A percentile compares a stretch with the other conserved stretches of the same genome.
Conservation (phyloP, 75 land plant genomes). For the Picea sitchensis region DNA sequence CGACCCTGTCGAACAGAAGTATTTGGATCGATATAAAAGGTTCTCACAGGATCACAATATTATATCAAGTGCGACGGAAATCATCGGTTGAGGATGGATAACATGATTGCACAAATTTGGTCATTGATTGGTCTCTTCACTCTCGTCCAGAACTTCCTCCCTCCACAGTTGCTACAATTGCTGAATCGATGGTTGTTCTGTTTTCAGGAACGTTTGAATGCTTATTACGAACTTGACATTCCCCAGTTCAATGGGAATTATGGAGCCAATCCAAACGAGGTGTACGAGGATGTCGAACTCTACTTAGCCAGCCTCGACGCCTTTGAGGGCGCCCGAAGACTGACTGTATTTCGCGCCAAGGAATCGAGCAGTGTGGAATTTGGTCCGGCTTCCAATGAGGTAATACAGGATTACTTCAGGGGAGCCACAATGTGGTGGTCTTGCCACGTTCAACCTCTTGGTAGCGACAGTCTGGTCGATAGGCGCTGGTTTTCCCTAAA, state of each 20-base stretch:
- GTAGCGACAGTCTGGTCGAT: slow-evolving; percentile 1
- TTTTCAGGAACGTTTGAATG: neutral
- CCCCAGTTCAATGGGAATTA: neutral
- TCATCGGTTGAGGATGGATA: too few species aligned
- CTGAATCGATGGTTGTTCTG: neutral
- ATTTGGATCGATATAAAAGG: too few species aligned
- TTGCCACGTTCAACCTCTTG: neutral
- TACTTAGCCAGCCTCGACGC: slow-evolving; percentile 16
- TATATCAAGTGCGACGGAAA: too few species aligned
- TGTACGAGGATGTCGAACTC: neutral
- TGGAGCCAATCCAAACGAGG: neutral
- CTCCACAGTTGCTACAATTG: neutral
- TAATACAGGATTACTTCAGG: slow-evolving; percentile 27
- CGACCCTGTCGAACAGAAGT: too few species aligned
- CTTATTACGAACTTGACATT: neutral
- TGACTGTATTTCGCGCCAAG: slow-evolving; percentile 28
- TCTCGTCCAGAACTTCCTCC: too few species aligned
- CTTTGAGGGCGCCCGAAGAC: slow-evolving; percentile 20
- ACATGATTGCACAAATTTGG: neutral
- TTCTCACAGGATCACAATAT: too few species aligned
- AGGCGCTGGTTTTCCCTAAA: slow-evolving; percentile 9
- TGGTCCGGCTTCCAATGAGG: slow-evolving; percentile 44
- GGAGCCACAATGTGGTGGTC: slow-evolving; percentile 45
- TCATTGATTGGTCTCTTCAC: neutral
- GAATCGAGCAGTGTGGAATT: slow-evolving; percentile 26